Conservation (phyloP, 495 filamentous ascomycete genomes). For the Podospora didyma region DNA sequence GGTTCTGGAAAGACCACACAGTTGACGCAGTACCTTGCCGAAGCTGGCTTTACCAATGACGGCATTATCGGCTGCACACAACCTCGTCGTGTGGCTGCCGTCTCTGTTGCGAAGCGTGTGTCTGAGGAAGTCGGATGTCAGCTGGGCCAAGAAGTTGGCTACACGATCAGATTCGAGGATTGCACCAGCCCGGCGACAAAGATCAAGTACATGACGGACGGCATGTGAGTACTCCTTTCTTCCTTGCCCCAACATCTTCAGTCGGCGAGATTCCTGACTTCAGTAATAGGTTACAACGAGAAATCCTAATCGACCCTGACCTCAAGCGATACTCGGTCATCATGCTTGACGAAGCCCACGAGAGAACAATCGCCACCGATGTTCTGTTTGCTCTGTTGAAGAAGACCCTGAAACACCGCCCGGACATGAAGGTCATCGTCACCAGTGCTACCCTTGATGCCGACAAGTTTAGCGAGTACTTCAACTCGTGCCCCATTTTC, state of each 20-base stretch:
- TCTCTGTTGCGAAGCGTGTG: constrained; percentile 96
- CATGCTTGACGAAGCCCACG: constrained; percentile 98
- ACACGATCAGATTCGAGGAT: constrained; percentile 97
- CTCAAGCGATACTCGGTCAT: constrained; percentile 88
- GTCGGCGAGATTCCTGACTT: constrained; percentile 5
- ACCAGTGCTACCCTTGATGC: constrained; percentile 95
- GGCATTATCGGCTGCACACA: constrained; percentile 98
- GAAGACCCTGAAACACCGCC: constrained; percentile 80
- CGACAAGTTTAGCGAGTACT: constrained; percentile 95
- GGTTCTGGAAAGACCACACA: constrained; percentile 98
- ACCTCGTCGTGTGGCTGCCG: constrained; percentile 92
- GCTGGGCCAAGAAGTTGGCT: constrained; percentile 90
- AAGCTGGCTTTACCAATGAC: constrained; percentile 82
- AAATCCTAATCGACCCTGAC: constrained; percentile 86
- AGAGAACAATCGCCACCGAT: constrained; percentile 94
- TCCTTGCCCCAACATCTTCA: background rate
- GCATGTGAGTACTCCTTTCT: constrained; percentile 53
- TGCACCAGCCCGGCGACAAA: constrained; percentile 82
- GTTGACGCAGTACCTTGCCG: constrained; percentile 88
- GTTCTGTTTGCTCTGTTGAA: constrained; percentile 92
- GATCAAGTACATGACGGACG: constrained; percentile 99
- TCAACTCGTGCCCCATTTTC: constrained; percentile 91
- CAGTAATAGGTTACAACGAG: constrained; percentile 62
- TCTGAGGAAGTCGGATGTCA: constrained; percentile 92
- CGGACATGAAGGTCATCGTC: constrained; percentile 91